Evolutionary conservation across 345 rosid genomes (phyloP).

Genomic region (Iberis pinnata): DNA sequence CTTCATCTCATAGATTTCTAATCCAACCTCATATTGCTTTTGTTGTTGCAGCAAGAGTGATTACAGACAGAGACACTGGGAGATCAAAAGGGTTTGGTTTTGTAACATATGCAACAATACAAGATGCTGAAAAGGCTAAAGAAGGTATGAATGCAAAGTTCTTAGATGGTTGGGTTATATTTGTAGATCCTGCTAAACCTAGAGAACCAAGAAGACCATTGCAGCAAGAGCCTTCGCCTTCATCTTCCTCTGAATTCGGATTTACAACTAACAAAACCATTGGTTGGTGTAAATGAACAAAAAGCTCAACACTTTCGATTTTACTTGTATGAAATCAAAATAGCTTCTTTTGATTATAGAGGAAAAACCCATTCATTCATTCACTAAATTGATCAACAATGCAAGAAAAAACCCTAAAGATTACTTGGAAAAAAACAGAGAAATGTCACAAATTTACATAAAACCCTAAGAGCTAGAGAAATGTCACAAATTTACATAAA

Average conservation of each 20-base stretch:
- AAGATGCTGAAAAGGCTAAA: constrained; percentile 87
- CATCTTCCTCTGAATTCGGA: constrained; percentile 48
- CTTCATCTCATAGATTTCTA: background rate
- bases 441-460: too few species aligned
- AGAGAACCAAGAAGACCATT: constrained; percentile 43
- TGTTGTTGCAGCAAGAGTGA: constrained; percentile 59
- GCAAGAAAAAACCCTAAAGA: too few species aligned
- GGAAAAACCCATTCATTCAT: too few species aligned
- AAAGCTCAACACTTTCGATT: background rate
- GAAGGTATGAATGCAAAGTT: constrained; percentile 81
- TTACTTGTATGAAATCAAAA: background rate
- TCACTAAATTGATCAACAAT: too few species aligned
- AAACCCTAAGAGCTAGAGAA: too few species aligned
- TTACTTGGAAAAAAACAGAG: too few species aligned
- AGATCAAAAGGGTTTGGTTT: constrained; percentile 85
- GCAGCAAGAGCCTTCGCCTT: constrained; percentile 23
- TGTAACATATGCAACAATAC: constrained; percentile 54
- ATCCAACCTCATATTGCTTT: background rate
- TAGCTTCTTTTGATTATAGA: too few species aligned
- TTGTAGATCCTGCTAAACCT: constrained; percentile 85
- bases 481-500: too few species aligned
- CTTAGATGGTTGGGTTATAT: constrained; percentile 93
- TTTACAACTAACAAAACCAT: constrained; percentile 67
- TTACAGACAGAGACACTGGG: constrained; percentile 51
- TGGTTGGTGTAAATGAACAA: constrained; percentile 65